Evolutionary conservation across 768 basidiomycete species (phyloP).

Genomic region (Mycena maculata): DNA sequence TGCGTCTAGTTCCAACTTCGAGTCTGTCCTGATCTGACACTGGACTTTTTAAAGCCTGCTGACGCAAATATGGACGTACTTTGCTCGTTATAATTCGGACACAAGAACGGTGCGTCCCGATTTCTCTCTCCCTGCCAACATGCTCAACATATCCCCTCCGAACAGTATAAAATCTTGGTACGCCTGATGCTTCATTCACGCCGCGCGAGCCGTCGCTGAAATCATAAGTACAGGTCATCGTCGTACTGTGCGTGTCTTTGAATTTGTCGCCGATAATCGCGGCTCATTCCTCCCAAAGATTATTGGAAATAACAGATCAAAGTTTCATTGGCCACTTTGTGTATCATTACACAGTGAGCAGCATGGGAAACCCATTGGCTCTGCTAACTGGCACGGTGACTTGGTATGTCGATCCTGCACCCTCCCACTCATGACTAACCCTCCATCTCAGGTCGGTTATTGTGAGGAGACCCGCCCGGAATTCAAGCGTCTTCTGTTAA

Average conservation of each 20-base stretch:
- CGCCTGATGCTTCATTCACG: not conserved
- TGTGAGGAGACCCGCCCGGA: conserved; percentile 47
- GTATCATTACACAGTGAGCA: conserved; percentile 67
- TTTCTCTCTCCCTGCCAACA: not conserved
- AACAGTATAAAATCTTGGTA: conserved; percentile 23
- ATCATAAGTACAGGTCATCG: conserved; percentile 46
- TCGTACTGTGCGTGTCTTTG: conserved; percentile 47
- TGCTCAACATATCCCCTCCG: too few species aligned
- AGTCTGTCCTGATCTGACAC: not conserved
- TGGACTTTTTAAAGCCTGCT: conserved; percentile 42
- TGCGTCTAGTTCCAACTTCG: not conserved
- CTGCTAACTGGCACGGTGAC: conserved; percentile 52
- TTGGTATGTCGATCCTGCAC: conserved; percentile 53
- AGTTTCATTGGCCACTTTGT: conserved; percentile 65
- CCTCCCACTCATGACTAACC: not conserved
- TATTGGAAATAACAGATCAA: conserved; percentile 66
- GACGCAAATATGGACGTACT: conserved; percentile 67
- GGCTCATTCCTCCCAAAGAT: conserved; percentile 43
- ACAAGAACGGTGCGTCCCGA: not conserved
- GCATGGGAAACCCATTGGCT: conserved; percentile 50
- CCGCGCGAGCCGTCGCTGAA: too few species aligned
- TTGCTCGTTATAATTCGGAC: conserved; percentile 66
- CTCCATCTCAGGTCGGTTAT: conserved; percentile 59
- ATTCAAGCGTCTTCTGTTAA: not conserved
- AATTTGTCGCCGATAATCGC: not conserved